Evolutionary conservation across 345 rosid species (phyloP).

Genomic region (Eucalyptus tenuipes): DNA sequence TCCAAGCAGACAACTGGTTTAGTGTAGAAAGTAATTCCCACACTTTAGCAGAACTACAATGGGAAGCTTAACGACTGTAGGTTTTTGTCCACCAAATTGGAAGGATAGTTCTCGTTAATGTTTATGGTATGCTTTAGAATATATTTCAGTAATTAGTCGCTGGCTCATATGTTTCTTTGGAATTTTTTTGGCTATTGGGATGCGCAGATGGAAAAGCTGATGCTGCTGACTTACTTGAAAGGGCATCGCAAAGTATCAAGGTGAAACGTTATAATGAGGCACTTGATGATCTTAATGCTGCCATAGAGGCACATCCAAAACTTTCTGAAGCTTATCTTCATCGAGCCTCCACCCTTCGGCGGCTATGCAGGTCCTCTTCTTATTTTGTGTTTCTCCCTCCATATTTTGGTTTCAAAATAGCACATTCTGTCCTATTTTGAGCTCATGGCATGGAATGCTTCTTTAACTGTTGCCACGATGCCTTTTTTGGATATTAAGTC

Average conservation of each 20-base stretch:
- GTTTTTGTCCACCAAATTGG: not conserved
- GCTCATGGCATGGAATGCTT: not conserved
- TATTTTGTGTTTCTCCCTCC: not conserved
- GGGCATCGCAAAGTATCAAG: conserved; percentile 69
- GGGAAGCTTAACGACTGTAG: not conserved
- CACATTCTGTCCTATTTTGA: not conserved
- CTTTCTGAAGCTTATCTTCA: conserved; percentile 81
- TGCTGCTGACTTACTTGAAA: conserved; percentile 64
- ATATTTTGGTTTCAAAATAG: not conserved
- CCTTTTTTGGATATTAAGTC: not conserved
- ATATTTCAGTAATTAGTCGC: not conserved
- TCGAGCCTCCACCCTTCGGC: conserved; percentile 78
- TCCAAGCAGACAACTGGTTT: not conserved
- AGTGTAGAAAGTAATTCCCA: not conserved
- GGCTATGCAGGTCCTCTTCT: conserved; percentile 64
- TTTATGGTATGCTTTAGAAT: not conserved
- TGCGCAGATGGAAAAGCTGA: conserved; percentile 53
- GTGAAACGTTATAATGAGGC: conserved; percentile 81
- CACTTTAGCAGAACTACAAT: not conserved
- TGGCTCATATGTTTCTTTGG: not conserved
- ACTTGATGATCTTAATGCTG: conserved; percentile 82
- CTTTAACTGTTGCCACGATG: not conserved
- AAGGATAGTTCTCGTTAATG: not conserved
- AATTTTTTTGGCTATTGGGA: not conserved
- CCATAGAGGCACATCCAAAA: conserved; percentile 81